Percentiles rank a stretch among this genome's conserved stretches.
phyloP scores from a whole-genome alignment of 495 filamentous ascomycete species.

The Penicillium paxilli region DNA sequence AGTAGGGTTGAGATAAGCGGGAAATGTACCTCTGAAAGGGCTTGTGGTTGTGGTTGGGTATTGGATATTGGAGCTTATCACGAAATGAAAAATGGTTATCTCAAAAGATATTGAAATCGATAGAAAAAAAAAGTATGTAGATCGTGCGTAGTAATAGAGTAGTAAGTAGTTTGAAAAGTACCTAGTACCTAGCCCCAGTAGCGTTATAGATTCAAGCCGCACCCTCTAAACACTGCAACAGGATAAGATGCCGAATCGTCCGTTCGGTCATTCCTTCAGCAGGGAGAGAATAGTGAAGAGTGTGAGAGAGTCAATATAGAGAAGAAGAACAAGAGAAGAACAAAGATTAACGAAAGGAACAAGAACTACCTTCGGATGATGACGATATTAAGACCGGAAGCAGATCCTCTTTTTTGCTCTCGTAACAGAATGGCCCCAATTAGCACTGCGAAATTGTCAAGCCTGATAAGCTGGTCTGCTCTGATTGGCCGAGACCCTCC shows the following conservation, averaged over 20 bases:
- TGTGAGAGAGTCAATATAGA: not conserved
- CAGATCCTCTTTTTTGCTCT: constrained; percentile 29
- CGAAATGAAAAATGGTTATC: constrained; percentile 14
- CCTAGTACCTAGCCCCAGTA: not conserved
- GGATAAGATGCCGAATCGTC: constrained; percentile 31
- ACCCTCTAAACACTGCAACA: constrained; percentile 29
- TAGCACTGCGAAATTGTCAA: constrained; percentile 28
- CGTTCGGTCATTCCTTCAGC: constrained; percentile 38
- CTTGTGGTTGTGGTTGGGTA: no score
- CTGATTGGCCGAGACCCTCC: constrained; percentile 19
- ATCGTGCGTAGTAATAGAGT: no score
- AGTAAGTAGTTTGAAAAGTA: no score
- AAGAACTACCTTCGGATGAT: constrained; percentile 16
- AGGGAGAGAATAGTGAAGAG: not conserved
- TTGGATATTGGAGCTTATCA: no score
- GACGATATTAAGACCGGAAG: constrained; percentile 15
- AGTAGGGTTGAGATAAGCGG: not conserved
- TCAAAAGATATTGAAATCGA: constrained; percentile 10
- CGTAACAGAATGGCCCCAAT: constrained; percentile 25
- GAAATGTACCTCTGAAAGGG: no score
- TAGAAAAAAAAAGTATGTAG: no score
- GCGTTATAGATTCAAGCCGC: constrained; percentile 9
- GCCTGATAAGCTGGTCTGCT: constrained; percentile 16
- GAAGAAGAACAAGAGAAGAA: not conserved
- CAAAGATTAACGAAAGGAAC: not conserved